phyloP scores from a whole-genome alignment of 2,329 filamentous ascomycete species.

The Verticillium dahliae region DNA sequence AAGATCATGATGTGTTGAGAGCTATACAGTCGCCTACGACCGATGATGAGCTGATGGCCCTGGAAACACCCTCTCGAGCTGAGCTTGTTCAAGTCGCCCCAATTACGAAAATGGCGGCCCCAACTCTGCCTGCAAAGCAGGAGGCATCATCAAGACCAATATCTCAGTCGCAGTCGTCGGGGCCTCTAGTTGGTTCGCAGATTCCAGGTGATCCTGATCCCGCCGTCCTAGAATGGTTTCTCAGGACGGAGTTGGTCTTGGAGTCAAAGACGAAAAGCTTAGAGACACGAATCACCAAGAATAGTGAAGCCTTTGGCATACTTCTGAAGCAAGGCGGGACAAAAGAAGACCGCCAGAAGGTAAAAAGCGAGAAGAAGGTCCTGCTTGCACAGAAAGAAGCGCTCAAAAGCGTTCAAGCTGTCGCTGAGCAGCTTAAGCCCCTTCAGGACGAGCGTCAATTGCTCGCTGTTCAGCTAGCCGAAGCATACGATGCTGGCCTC shows the following conservation, averaged over 20 bases:
- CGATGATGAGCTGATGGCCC: slow-evolving; percentile 10
- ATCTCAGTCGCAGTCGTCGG: slow-evolving; percentile 4
- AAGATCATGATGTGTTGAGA: background rate
- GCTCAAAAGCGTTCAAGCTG: slow-evolving; percentile 31
- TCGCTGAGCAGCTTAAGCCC: slow-evolving; percentile 34
- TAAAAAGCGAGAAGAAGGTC: slow-evolving; percentile 43
- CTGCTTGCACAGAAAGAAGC: slow-evolving; percentile 38
- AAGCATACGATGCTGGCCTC: slow-evolving; percentile 42
- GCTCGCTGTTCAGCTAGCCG: slow-evolving; percentile 38
- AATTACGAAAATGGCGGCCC: too few relatives aligned
- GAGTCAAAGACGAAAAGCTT: slow-evolving; percentile 28
- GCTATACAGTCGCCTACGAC: background rate
- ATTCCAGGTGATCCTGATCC: slow-evolving; percentile 1
- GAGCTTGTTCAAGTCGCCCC: background rate
- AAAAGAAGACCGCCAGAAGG: slow-evolving; percentile 34
- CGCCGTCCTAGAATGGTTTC: slow-evolving; percentile 14
- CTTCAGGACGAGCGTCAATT: slow-evolving; percentile 37
- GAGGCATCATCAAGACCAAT: background rate
- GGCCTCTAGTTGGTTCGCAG: background rate
- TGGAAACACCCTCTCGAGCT: slow-evolving; percentile 7
- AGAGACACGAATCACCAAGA: slow-evolving; percentile 36
- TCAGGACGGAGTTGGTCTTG: slow-evolving; percentile 22
- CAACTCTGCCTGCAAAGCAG: background rate
- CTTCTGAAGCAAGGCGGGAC: slow-evolving; percentile 40
- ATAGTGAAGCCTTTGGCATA: slow-evolving; percentile 38